Conservation (phyloP, 2,329 filamentous ascomycete genomes). For the Penicillium sp. region DNA sequence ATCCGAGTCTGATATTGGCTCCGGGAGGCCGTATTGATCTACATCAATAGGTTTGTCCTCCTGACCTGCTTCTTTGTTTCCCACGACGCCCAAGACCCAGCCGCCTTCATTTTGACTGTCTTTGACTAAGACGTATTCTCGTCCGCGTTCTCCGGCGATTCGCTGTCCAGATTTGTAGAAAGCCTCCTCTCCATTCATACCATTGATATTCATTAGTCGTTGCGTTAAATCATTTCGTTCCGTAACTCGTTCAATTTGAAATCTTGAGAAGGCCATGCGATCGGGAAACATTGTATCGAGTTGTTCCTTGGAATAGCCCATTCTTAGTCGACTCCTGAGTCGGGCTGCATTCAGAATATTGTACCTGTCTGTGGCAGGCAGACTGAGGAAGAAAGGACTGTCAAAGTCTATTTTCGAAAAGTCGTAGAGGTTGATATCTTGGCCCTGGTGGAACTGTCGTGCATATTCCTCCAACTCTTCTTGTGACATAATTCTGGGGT, state of each 20-base stretch:
- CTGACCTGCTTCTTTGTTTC: slow-evolving; percentile 76
- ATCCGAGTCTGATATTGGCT: slow-evolving; percentile 58
- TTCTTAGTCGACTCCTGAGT: slow-evolving; percentile 81
- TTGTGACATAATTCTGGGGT: slow-evolving; percentile 93
- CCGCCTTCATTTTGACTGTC: slow-evolving; percentile 94
- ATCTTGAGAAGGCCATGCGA: slow-evolving; percentile 93
- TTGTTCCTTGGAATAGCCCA: slow-evolving; percentile 97
- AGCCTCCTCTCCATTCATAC: slow-evolving; percentile 77
- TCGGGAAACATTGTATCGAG: slow-evolving; percentile 96
- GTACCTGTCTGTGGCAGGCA: slow-evolving; percentile 89
- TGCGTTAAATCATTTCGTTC: slow-evolving; percentile 96
- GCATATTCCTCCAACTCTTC: slow-evolving; percentile 95
- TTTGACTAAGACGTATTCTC: slow-evolving; percentile 94
- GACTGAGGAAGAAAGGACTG: slow-evolving; percentile 88
- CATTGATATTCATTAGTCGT: slow-evolving; percentile 89
- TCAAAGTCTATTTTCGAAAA: slow-evolving; percentile 99
- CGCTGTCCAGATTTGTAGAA: slow-evolving; percentile 64
- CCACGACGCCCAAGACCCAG: slow-evolving; percentile 93
- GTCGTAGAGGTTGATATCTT: slow-evolving; percentile 87
- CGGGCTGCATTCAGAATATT: slow-evolving; percentile 96
- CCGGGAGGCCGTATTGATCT: slow-evolving; percentile 62
- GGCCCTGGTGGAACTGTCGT: slow-evolving; percentile 84
- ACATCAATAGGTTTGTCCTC: slow-evolving; percentile 90
- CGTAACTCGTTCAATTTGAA: slow-evolving; percentile 91
- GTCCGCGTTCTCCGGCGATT: slow-evolving; percentile 73